Evolutionary conservation across 2,329 filamentous ascomycete genomes (phyloP), one percentile per base, ranked within the genome.

Genomic region (Cercospora berteroae): DNA sequence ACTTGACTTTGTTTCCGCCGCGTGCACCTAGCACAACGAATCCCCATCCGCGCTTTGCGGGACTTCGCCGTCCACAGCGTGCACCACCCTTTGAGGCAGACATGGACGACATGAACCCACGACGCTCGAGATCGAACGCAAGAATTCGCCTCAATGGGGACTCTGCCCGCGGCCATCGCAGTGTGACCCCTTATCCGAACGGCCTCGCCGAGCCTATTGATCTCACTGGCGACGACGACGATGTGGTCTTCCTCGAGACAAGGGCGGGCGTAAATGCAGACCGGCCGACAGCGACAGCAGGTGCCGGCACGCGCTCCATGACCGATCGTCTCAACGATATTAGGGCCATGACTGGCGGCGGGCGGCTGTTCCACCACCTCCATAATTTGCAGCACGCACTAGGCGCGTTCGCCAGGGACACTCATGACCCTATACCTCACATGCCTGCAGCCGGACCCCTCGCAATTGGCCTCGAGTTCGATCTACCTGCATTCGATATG

Each of bases 401-500:
- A 10, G 55, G 42, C 23, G 25, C 59, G 18, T 36, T 58, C 29
- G 25, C 27, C 31, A 58, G 55, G 16, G 27, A 58, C 16, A 13
- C 27, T 58, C 55, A 58, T 13, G 55, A 58, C 7, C 29, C 16
- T 18, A 36, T 27, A 31, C 27, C 27, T 36, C 55, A 33, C 5
- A 13, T 23, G 55, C 27, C 27, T 25, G 20, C 20, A 27, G 10
- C 20, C 48, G 48, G 12, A n/a, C 48, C 48, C 20, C 23, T 52
- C 23, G 33, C 58, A 9, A 23, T 65, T n/a, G 39, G 42, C 27
- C 73, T 78, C 74, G 74, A 79, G 8, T 86, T 83, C 72, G 76
- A 75, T 1, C 65, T 74, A 5, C 77, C 81, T 10, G 84, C 76
- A 0, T 84, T 86, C 68, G 77, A 82, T 18, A 33, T 84, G 66